Percentiles rank a stretch among this genome's conserved stretches.
Conservation (phyloP, 164 flowering plant genomes). For the Vitis labrusca region DNA sequence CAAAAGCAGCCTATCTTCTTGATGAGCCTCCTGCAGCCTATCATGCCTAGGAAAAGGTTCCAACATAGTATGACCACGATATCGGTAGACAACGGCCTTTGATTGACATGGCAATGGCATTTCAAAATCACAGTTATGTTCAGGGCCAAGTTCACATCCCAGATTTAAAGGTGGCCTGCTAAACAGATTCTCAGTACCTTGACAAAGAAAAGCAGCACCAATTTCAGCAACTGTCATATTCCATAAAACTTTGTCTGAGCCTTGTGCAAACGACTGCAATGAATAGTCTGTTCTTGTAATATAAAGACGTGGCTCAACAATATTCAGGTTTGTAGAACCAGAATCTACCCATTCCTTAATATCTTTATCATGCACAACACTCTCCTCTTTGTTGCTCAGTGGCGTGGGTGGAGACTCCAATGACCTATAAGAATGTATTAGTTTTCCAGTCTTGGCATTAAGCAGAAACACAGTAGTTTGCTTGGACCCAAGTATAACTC, state of each 20-base stretch:
- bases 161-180: slow-evolving; percentile 12
- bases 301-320: slow-evolving; percentile 28
- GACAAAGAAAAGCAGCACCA: slow-evolving; percentile 44
- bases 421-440: slow-evolving; percentile 24
- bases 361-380: slow-evolving; percentile 11
- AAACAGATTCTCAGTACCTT: slow-evolving; percentile 25
- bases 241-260: slow-evolving; percentile 49
- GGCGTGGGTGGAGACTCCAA: slow-evolving; percentile 18
- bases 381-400: slow-evolving; percentile 14
- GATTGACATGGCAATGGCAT: slow-evolving; percentile 42
- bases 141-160: slow-evolving; percentile 21
- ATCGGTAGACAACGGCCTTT: slow-evolving; percentile 25
- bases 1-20: slow-evolving; percentile 5
- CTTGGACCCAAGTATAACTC: slow-evolving; percentile 50
- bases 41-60: slow-evolving; percentile 10
- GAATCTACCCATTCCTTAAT: slow-evolving; percentile 28
- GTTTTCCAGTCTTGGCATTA: slow-evolving; percentile 55
- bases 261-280: slow-evolving; percentile 30
- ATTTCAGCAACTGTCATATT: slow-evolving; percentile 50
- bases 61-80: slow-evolving; percentile 21
- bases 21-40: slow-evolving; percentile 10
- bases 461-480: slow-evolving; percentile 49
- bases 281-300: slow-evolving; percentile 62
- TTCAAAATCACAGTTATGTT: slow-evolving; percentile 19
- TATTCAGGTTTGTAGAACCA: slow-evolving; percentile 14